Conservation (phyloP, 176 grass and related monocot genomes). For the Avena insularis region DNA sequence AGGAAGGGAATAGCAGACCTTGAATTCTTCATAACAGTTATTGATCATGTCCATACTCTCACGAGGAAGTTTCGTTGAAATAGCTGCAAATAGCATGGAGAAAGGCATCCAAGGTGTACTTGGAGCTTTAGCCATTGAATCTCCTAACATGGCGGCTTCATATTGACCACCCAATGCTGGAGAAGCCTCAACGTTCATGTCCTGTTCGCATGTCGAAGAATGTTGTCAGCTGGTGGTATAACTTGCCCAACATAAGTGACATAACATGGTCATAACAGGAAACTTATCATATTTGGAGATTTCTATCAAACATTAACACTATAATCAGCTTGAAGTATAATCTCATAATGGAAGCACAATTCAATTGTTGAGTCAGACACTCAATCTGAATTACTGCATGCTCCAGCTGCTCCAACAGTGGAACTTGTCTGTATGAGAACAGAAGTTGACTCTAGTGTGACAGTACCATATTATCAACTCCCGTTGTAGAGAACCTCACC, state of each 20-base stretch:
- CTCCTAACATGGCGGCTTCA: conserved; percentile 57
- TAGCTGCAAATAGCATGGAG: conserved; percentile 97
- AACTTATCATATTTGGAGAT: conserved; percentile 68
- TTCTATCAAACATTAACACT: conserved; percentile 59
- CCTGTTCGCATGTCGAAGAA: conserved; percentile 52
- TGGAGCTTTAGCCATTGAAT: conserved; percentile 62
- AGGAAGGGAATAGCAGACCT: conserved; percentile 54
- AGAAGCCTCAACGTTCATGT: conserved; percentile 47
- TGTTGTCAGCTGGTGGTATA: conserved; percentile 35
- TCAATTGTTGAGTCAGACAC: conserved; percentile 52
- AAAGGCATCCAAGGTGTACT: conserved; percentile 98
- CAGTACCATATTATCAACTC: conserved; percentile 33
- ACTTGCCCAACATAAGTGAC: conserved; percentile 19
- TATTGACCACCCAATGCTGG: conserved; percentile 58
- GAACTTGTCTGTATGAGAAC: conserved; percentile 60
- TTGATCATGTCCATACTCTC: conserved; percentile 89
- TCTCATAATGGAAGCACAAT: conserved; percentile 56
- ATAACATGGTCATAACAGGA: conserved; percentile 49
- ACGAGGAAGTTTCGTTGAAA: conserved; percentile 87
- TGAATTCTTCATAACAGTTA: conserved; percentile 89
- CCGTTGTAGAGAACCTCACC: conserved; percentile 58
- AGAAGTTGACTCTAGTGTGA: conserved; percentile 50
- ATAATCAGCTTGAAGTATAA: conserved; percentile 60
- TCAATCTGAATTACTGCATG: conserved; percentile 53
- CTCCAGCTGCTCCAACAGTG: conserved; percentile 57